A percentile compares a stretch with the other conserved stretches of the same genome.
These are phyloP conservation scores for Pseudonectria buxi DNA, from an alignment of 2,329 filamentous ascomycete genomes.

Conservation along the genomic window DNA sequence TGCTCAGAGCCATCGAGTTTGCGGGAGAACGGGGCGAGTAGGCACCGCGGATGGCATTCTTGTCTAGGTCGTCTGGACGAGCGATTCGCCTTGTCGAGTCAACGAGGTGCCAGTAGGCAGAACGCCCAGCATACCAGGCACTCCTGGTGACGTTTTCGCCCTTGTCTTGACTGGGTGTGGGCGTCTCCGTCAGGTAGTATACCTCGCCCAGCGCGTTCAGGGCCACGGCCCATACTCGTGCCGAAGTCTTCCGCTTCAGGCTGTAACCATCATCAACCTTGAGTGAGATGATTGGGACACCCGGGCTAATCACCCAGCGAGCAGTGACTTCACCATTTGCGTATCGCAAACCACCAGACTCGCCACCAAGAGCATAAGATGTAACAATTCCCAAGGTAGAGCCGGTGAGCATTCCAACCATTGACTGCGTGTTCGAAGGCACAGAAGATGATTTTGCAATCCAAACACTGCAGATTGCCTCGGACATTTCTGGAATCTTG, in stretches of 20 bases:
- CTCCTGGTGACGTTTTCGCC: slow-evolving; percentile 53
- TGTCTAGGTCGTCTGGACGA: slow-evolving; percentile 65
- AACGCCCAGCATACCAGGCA: slow-evolving; percentile 76
- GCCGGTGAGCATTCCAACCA: slow-evolving; percentile 76
- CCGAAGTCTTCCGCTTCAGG: slow-evolving; percentile 57
- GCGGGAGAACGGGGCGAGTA: slow-evolving; percentile 78
- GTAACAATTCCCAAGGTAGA: slow-evolving; percentile 79
- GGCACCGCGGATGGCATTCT: slow-evolving; percentile 59
- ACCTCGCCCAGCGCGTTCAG: slow-evolving; percentile 90
- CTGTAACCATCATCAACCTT: slow-evolving; percentile 79
- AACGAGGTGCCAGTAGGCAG: slow-evolving; percentile 72
- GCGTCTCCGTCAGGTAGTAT: slow-evolving; percentile 72
- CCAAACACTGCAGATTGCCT: slow-evolving; percentile 77
- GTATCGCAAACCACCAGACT: slow-evolving; percentile 53
- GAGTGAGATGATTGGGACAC: slow-evolving; percentile 82
- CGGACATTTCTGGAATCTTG: slow-evolving; percentile 59
- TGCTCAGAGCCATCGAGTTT: slow-evolving; percentile 62
- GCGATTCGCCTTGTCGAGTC: slow-evolving; percentile 70
- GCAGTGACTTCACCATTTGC: slow-evolving; percentile 73
- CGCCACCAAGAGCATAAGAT: slow-evolving; percentile 66
- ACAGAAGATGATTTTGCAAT: slow-evolving; percentile 75
- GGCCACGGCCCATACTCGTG: slow-evolving; percentile 83
- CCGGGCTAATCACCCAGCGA: slow-evolving; percentile 84
- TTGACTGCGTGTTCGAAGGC: slow-evolving; percentile 63
- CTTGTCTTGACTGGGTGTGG: slow-evolving; percentile 44